Percentiles rank a stretch among this genome's conserved stretches.
These are phyloP conservation scores for Gossypium gossypioides DNA, from an alignment of 441 rosid genomes.

Conservation along the genomic window DNA sequence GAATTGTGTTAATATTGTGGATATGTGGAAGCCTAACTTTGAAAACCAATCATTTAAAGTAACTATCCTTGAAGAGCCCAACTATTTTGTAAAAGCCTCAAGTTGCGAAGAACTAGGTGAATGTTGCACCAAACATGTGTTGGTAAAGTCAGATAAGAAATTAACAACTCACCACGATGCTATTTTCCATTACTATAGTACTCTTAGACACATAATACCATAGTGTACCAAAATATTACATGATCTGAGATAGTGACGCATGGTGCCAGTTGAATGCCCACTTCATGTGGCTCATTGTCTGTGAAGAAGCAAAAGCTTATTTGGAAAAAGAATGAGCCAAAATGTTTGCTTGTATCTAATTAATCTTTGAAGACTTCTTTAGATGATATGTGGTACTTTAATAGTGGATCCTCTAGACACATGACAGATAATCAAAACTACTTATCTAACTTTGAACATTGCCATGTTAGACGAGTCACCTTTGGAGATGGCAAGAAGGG, in stretches of 20 bases:
- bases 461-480: neutral
- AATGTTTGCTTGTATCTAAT: neutral
- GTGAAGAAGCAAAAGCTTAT: neutral
- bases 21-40: neutral
- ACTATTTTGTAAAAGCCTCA: neutral
- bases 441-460: neutral
- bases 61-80: neutral
- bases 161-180: neutral
- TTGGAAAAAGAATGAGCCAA: neutral
- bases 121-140: neutral
- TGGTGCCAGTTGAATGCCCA: neutral
- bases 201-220: neutral
- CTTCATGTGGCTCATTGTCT: neutral
- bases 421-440: neutral
- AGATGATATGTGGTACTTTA: neutral
- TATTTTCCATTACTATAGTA: neutral
- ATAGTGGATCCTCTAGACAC: neutral
- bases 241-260: neutral
- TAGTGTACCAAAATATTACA: neutral
- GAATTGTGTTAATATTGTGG: neutral
- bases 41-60: neutral
- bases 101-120: neutral
- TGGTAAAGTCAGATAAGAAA: neutral
- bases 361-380: too few relatives aligned
- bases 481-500: neutral